Conservation (phyloP, 164 flowering plant genomes). For the Dillenia suffruticosa region DNA sequence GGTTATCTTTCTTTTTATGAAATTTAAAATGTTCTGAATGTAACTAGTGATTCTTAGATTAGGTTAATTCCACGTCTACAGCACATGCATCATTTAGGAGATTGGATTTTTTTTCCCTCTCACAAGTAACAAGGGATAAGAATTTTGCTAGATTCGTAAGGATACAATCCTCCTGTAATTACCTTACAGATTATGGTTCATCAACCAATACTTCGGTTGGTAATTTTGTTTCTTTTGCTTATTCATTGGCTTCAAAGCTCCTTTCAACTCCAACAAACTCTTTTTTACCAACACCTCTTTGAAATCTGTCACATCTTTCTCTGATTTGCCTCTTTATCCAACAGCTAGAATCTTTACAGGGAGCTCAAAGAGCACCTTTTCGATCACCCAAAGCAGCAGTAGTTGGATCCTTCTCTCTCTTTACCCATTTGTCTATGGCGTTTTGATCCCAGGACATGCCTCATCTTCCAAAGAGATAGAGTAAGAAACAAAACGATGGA, state of each 20-base stretch:
- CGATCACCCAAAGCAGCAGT: slow-evolving; percentile 38
- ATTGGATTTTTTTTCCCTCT: no score
- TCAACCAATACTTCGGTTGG: slow-evolving; percentile 32
- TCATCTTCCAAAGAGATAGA: no score
- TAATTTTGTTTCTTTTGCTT: slow-evolving; percentile 42
- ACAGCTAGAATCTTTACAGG: slow-evolving; percentile 57
- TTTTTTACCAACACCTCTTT: slow-evolving; percentile 30
- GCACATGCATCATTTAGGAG: no score
- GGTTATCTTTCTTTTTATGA: no score
- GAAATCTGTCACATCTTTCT: slow-evolving; percentile 23
- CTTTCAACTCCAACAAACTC: slow-evolving; percentile 39
- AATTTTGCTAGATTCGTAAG: neutral
- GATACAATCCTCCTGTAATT: slow-evolving; percentile 47
- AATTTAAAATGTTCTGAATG: no score
- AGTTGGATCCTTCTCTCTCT: slow-evolving; percentile 79
- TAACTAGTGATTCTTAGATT: no score
- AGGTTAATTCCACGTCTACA: no score
- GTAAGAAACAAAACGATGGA: no score
- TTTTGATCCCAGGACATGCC: slow-evolving; percentile 33
- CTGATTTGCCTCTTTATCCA: slow-evolving; percentile 32
- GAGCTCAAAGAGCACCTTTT: slow-evolving; percentile 39
- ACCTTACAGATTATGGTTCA: slow-evolving; percentile 70
- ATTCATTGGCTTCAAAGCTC: slow-evolving; percentile 29
- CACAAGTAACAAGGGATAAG: no score
- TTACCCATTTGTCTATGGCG: slow-evolving; percentile 46